Conservation (phyloP, 352 stramenopile genomes). For the Phytophthora nicotianae region DNA sequence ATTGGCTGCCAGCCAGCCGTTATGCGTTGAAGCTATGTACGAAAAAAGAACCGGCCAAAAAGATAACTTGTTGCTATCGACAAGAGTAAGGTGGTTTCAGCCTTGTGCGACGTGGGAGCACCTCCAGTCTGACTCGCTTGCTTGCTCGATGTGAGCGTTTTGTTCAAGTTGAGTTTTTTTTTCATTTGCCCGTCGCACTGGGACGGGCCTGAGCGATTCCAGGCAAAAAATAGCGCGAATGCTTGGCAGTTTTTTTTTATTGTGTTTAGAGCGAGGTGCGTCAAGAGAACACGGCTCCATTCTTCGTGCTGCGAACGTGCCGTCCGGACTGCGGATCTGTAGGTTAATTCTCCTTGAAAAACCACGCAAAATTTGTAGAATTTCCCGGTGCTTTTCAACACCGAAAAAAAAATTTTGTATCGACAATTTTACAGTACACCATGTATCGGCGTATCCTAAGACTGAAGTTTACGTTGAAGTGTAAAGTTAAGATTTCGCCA, state of each 20-base stretch:
- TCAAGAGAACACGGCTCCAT: neutral
- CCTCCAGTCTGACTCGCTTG: constrained; percentile 6
- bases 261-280: constrained; percentile 1
- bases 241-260: constrained; percentile 17
- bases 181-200: constrained; percentile 14
- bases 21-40: constrained; percentile 29
- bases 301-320: constrained; percentile 10
- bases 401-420: constrained; percentile 8
- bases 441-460: constrained; percentile 14
- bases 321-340: neutral
- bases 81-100: constrained; percentile 17
- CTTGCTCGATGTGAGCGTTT: constrained; percentile 7
- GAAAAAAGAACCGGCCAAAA: constrained; percentile 35
- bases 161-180: constrained; percentile 14
- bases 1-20: constrained; percentile 37
- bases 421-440: constrained; percentile 6
- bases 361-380: constrained; percentile 17
- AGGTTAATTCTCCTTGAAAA: constrained; percentile 16
- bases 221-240: constrained; percentile 3
- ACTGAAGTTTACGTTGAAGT: constrained; percentile 33
- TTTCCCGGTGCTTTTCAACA: constrained; percentile 22
- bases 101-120: constrained; percentile 19
- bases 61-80: constrained; percentile 12
- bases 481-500: constrained; percentile 10
- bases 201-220: constrained; percentile 8